A percentile compares a stretch with the other conserved stretches of the same genome.
These are phyloP conservation scores for Coelastrella sp. DNA, from an alignment of 139 green algal genomes.

Conservation along the genomic window DNA sequence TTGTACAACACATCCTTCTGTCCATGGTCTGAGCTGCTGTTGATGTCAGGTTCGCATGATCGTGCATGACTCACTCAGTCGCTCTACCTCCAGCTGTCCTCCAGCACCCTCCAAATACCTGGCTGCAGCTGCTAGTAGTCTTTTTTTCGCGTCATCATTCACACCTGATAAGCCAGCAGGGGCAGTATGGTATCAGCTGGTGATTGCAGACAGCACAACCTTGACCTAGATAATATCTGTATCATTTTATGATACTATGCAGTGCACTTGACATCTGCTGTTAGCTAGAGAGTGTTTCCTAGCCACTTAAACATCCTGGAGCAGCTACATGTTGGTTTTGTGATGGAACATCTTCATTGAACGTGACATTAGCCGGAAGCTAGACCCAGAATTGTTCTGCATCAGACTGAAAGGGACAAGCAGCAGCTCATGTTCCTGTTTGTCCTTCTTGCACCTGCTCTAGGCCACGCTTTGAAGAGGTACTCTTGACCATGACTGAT, in stretches of 20 bases:
- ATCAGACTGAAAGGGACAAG: background rate
- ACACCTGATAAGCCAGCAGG: conserved; percentile 42
- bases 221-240: no score
- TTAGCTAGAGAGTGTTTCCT: no score
- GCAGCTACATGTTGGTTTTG: no score
- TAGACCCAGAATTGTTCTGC: background rate
- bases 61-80: conserved; percentile 47
- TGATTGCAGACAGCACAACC: background rate
- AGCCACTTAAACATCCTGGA: no score
- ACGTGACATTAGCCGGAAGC: no score
- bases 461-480: conserved; percentile 63
- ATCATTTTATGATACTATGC: no score
- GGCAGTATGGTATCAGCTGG: background rate
- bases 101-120: conserved; percentile 2
- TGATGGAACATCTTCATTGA: no score
- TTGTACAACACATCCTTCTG: background rate
- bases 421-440: background rate
- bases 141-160: conserved; percentile 55
- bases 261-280: no score
- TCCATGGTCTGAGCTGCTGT: background rate
- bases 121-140: conserved; percentile 53
- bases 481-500: conserved; percentile 56
- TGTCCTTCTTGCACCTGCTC: conserved; percentile 39
- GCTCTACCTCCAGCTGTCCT: conserved; percentile 32
- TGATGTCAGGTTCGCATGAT: background rate